Evolutionary conservation across 2,329 filamentous ascomycete species (phyloP).

Genomic region (Monosporascus sp.): DNA sequence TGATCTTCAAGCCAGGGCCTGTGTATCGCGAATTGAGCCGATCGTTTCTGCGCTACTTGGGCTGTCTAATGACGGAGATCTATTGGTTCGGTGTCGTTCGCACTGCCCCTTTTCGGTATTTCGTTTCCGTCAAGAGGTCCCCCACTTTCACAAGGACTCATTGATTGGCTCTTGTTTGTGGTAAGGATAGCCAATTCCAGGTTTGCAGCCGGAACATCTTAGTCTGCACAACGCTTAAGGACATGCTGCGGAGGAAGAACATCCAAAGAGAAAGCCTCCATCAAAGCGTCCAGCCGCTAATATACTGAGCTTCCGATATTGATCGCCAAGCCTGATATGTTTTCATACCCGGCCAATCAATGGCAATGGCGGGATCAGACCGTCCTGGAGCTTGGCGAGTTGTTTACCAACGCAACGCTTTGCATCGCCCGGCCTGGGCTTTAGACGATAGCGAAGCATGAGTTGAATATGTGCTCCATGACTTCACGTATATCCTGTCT

Average conservation of each 20-base stretch:
- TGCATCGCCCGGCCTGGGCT: not conserved
- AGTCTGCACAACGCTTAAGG: not conserved
- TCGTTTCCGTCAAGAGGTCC: not conserved
- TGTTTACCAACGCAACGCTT: too few species aligned
- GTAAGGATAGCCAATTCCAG: not conserved
- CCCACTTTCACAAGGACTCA: not conserved
- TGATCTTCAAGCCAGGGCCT: not conserved
- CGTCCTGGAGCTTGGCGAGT: too few species aligned
- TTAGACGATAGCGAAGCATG: constrained; percentile 48
- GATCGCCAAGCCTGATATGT: too few species aligned
- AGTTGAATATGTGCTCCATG: constrained; percentile 45
- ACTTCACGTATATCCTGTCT: constrained; percentile 40
- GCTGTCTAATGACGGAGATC: not conserved
- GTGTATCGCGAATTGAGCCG: not conserved
- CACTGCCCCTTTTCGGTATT: not conserved
- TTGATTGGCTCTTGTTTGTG: not conserved
- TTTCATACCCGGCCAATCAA: too few species aligned
- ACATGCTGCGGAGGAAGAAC: too few species aligned
- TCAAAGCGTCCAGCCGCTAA: too few species aligned
- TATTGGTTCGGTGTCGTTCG: not conserved
- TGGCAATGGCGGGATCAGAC: too few species aligned
- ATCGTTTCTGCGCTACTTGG: not conserved
- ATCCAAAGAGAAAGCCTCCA: too few species aligned
- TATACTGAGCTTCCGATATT: too few species aligned
- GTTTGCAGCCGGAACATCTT: not conserved